These are phyloP conservation scores for Tremella fuciformis DNA, from an alignment of 768 basidiomycete genomes.

Conservation along the genomic window DNA sequence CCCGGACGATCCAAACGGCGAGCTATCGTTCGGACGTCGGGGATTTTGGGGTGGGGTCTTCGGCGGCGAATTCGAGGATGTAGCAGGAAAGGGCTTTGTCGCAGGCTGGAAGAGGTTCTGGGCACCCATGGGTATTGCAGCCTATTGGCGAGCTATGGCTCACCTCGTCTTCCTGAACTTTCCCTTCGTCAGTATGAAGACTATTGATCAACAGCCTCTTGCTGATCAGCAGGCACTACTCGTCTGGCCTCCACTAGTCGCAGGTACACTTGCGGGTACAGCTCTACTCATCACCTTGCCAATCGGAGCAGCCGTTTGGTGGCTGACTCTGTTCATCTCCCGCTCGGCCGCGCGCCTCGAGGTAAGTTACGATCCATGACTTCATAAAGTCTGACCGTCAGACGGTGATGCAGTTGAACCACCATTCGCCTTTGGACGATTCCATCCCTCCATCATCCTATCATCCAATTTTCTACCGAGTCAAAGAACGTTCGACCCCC, in stretches of 20 bases:
- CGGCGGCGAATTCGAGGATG: constrained; percentile 38
- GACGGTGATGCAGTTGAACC: constrained; percentile 47
- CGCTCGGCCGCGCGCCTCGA: constrained; percentile 48
- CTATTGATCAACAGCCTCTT: neutral
- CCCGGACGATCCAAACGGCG: neutral
- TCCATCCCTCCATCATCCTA: constrained; percentile 26
- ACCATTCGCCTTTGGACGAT: constrained; percentile 34
- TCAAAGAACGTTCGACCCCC: constrained; percentile 24
- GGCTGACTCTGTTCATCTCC: constrained; percentile 47
- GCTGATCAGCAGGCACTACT: constrained; percentile 36
- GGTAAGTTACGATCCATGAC: constrained; percentile 21
- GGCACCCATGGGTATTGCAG: constrained; percentile 27
- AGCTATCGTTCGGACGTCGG: constrained; percentile 4
- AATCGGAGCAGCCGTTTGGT: constrained; percentile 49
- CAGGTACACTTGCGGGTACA: constrained; percentile 49
- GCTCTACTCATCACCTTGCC: constrained; percentile 49
- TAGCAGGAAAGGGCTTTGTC: constrained; percentile 14
- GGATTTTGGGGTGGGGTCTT: constrained; percentile 31
- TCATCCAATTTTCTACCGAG: constrained; percentile 48
- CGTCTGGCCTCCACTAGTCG: constrained; percentile 49
- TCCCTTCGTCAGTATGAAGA: constrained; percentile 40
- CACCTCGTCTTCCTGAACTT: constrained; percentile 49
- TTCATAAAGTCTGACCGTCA: constrained; percentile 5
- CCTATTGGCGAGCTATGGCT: constrained; percentile 44
- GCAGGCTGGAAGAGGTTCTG: constrained; percentile 40